A percentile compares a stretch with the other conserved stretches of the same genome.
These are phyloP conservation scores for Macrolepiota albuminosa DNA, from an alignment of 768 basidiomycete genomes.

Conservation along the genomic window DNA sequence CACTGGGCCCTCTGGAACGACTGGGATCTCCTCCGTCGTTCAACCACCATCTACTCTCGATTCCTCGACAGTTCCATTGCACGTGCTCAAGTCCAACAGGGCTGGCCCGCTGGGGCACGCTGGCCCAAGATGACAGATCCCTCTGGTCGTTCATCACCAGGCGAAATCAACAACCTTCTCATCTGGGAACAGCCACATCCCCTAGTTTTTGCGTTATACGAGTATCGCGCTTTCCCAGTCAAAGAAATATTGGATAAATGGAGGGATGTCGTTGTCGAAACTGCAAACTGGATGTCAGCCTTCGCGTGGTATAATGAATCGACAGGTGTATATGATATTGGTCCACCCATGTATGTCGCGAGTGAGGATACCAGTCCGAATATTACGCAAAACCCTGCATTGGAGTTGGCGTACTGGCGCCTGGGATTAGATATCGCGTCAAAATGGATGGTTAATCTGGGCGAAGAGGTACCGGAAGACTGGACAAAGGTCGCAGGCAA, in stretches of 20 bases:
- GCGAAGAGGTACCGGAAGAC: slow-evolving; percentile 31
- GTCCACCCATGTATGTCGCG: slow-evolving; percentile 55
- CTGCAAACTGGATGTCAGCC: slow-evolving; percentile 57
- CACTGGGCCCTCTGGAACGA: slow-evolving; percentile 63
- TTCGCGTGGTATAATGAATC: slow-evolving; percentile 49
- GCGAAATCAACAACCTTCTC: slow-evolving; percentile 57
- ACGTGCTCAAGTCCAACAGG: slow-evolving; percentile 49
- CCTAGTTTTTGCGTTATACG: slow-evolving; percentile 52
- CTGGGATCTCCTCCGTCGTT: slow-evolving; percentile 48
- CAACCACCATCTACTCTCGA: slow-evolving; percentile 37
- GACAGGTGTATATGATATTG: slow-evolving; percentile 47
- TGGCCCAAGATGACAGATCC: slow-evolving; percentile 67
- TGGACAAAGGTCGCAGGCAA: slow-evolving; percentile 43
- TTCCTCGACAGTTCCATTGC: slow-evolving; percentile 42
- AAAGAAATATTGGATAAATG: slow-evolving; percentile 42
- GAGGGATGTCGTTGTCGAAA: slow-evolving; percentile 43
- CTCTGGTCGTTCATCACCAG: slow-evolving; percentile 50
- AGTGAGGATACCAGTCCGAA: slow-evolving; percentile 55
- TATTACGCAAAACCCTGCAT: slow-evolving; percentile 49
- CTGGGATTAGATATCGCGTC: slow-evolving; percentile 45
- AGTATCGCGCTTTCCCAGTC: slow-evolving; percentile 43
- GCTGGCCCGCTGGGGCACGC: slow-evolving; percentile 49
- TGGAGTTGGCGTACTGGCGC: slow-evolving; percentile 57
- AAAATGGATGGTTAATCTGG: slow-evolving; percentile 41
- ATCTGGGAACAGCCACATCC: slow-evolving; percentile 64